Conservation (phyloP, 805 yeast species). For the Zygosaccharomyces pseudorouxii region DNA sequence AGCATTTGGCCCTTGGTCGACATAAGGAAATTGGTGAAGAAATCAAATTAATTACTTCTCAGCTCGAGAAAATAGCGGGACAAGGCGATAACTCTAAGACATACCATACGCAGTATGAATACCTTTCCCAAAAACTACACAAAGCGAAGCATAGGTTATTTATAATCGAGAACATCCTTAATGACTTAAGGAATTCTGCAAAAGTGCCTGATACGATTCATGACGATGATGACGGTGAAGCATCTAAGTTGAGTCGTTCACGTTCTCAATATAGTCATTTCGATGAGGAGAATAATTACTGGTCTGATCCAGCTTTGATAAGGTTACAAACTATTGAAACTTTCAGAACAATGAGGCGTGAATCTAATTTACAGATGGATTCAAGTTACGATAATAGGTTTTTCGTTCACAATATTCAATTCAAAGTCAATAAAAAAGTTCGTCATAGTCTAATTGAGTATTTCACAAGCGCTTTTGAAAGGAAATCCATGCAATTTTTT, state of each 20-base stretch:
- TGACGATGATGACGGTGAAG: constrained; percentile 20
- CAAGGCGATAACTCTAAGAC: not conserved
- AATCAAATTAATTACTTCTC: constrained; percentile 24
- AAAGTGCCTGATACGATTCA: constrained; percentile 14
- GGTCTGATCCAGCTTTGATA: constrained; percentile 5
- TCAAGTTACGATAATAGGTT: constrained; percentile 52
- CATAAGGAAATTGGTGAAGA: constrained; percentile 39
- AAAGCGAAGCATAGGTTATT: constrained; percentile 34
- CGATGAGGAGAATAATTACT: constrained; percentile 2
- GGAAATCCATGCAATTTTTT: constrained; percentile 41
- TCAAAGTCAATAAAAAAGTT: constrained; percentile 50
- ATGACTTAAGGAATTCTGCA: constrained; percentile 30
- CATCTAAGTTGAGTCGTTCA: constrained; percentile 7
- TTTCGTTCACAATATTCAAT: constrained; percentile 49
- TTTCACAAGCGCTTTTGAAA: constrained; percentile 40
- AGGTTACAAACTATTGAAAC: constrained; percentile 30
- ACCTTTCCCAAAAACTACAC: constrained; percentile 26
- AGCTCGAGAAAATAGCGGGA: constrained; percentile 9
- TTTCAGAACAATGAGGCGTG: constrained; percentile 30
- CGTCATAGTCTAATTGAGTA: constrained; percentile 49
- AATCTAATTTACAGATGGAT: constrained; percentile 24
- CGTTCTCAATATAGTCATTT: not conserved
- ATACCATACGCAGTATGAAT: constrained; percentile 14
- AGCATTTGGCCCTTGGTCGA: constrained; percentile 40
- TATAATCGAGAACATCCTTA: constrained; percentile 31